Evolutionary conservation across 179 eudicot species (phyloP).

Genomic region (Vitellaria paradoxa): DNA sequence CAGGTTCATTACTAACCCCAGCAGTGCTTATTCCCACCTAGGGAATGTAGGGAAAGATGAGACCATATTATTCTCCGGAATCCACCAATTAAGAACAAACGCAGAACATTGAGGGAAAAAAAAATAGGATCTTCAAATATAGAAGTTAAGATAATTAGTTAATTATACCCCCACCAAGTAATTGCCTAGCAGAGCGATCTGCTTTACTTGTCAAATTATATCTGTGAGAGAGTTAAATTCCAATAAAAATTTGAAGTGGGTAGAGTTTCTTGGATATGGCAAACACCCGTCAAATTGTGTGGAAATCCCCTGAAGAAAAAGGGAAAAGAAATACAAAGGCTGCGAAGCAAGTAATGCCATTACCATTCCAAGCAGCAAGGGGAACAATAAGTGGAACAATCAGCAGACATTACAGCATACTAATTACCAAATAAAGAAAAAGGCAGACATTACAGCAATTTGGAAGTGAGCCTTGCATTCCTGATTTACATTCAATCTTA

Average conservation of each 20-base stretch:
- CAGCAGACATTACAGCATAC: no score
- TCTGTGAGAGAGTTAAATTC: background rate
- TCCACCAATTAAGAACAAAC: conserved; percentile 5
- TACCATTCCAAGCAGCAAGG: no score
- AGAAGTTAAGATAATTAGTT: background rate
- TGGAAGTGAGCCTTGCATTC: no score
- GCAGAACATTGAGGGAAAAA: background rate
- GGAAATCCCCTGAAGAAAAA: no score
- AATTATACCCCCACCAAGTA: no score
- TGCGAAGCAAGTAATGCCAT: no score
- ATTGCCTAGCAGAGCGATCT: background rate
- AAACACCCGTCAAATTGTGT: background rate
- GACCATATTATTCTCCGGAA: background rate
- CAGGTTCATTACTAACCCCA: conserved; percentile 63
- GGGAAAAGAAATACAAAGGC: no score
- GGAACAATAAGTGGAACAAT: no score
- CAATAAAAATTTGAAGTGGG: background rate
- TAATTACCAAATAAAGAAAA: no score
- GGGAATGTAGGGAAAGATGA: background rate
- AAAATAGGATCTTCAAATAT: background rate
- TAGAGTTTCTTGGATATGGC: background rate
- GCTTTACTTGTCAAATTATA: background rate
- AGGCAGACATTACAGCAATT: no score
- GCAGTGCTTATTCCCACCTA: conserved; percentile 54
- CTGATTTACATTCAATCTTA: no score